A percentile compares a stretch with the other conserved stretches of the same genome.
Evolutionary conservation across 805 yeast species (phyloP).

Genomic region (Candida ipomoeae): DNA sequence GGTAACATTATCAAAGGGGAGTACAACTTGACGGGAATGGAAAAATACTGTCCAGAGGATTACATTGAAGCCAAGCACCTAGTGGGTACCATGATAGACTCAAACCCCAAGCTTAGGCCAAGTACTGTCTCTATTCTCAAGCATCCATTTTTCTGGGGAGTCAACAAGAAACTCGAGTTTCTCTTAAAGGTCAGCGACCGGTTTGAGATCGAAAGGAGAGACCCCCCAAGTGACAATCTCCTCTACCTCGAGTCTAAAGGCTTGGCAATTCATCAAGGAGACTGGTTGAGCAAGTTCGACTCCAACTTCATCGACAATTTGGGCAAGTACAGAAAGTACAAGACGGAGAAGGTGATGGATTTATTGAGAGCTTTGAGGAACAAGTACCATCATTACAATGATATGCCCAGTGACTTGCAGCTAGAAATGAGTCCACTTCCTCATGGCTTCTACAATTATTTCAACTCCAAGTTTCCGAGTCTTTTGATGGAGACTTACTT

Average conservation of each 20-base stretch:
- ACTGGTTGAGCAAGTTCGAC: conserved; percentile 80
- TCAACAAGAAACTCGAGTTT: conserved; percentile 72
- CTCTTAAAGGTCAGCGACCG: conserved; percentile 85
- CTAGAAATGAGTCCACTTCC: conserved; percentile 74
- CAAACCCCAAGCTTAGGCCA: conserved; percentile 68
- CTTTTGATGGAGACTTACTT: conserved; percentile 71
- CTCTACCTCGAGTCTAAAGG: conserved; percentile 50
- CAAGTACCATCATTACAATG: conserved; percentile 92
- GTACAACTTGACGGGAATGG: conserved; percentile 47
- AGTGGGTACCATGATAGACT: conserved; percentile 65
- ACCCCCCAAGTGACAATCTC: conserved; percentile 66
- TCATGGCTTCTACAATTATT: conserved; percentile 77
- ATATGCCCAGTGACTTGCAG: conserved; percentile 67
- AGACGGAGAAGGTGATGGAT: conserved; percentile 75
- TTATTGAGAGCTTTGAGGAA: conserved; percentile 84
- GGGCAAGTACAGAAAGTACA: conserved; percentile 88
- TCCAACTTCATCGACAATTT: conserved; percentile 70
- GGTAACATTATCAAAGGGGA: conserved; percentile 76
- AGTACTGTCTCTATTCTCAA: conserved; percentile 60
- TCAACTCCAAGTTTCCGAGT: conserved; percentile 70
- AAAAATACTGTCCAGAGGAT: conserved; percentile 38
- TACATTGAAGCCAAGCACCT: conserved; percentile 67
- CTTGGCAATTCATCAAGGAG: conserved; percentile 39
- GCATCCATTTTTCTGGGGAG: conserved; percentile 89
- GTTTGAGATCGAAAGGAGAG: conserved; percentile 78